Conservation (phyloP, 495 filamentous ascomycete genomes). For the Cryomyces minteri region DNA sequence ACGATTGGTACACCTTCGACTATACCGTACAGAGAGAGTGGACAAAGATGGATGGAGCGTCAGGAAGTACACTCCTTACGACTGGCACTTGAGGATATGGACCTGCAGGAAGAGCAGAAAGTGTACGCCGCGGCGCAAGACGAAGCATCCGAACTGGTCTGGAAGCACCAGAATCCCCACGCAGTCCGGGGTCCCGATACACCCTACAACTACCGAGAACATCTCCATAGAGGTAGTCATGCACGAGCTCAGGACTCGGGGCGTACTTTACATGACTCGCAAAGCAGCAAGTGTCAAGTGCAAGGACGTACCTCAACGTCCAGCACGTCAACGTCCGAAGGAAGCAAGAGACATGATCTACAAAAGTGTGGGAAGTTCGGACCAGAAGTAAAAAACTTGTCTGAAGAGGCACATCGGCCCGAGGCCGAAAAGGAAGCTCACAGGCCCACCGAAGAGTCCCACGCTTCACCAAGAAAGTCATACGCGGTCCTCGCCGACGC, state of each 20-base stretch:
- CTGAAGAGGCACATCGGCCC: too few species aligned
- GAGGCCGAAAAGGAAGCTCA: too few species aligned
- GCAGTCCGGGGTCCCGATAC: conserved; percentile 35
- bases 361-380: too few species aligned
- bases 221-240: conserved; percentile 42
- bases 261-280: conserved; percentile 24
- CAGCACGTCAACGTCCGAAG: conserved; percentile 3
- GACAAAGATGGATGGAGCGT: conserved; percentile 69
- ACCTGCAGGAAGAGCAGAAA: conserved; percentile 47
- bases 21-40: conserved; percentile 58
- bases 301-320: conserved; percentile 2
- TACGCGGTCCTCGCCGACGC: too few species aligned
- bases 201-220: conserved; percentile 40
- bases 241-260: conserved; percentile 41
- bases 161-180: conserved; percentile 57
- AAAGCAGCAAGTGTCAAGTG: conserved; percentile 3
- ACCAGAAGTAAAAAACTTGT: too few species aligned
- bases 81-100: conserved; percentile 66
- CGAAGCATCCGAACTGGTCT: conserved; percentile 77
- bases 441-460: too few species aligned
- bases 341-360: conserved; percentile 6
- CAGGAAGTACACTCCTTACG: conserved; percentile 64
- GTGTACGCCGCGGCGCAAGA: conserved; percentile 61
- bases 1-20: conserved; percentile 26
- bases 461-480: too few species aligned